Evolutionary conservation across 1,284 basidiomycete species (phyloP).

Genomic region (Pterula multifida): DNA sequence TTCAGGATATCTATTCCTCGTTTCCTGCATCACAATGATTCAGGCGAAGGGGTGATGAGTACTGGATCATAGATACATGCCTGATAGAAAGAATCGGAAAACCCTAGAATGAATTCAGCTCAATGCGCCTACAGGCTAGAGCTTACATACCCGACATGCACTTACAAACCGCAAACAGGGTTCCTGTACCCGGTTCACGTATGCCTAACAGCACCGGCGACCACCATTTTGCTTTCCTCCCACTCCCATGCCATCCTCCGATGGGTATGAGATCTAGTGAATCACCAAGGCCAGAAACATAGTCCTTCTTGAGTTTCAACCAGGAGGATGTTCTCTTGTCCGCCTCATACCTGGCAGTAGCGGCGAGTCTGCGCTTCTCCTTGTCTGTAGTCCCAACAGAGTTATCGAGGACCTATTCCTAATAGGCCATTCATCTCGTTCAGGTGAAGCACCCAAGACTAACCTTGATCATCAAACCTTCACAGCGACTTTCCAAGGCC

Average conservation of each 20-base stretch:
- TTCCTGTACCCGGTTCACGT: slow-evolving; percentile 63
- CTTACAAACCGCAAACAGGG: slow-evolving; percentile 77
- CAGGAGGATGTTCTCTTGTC: slow-evolving; percentile 70
- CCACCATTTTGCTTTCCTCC: slow-evolving; percentile 92
- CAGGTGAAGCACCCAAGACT: slow-evolving; percentile 15
- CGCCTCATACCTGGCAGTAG: slow-evolving; percentile 87
- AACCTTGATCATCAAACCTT: slow-evolving; percentile 93
- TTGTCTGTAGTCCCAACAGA: slow-evolving; percentile 21
- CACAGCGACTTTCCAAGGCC: slow-evolving; percentile 74
- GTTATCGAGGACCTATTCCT: slow-evolving; percentile 50
- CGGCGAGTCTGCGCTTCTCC: slow-evolving; percentile 45
- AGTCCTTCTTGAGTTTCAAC: slow-evolving; percentile 81
- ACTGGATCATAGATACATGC: too few relatives aligned
- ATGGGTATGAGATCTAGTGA: slow-evolving; percentile 61
- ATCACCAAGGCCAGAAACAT: slow-evolving; percentile 53
- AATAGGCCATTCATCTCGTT: too few relatives aligned
- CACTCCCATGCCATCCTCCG: slow-evolving; percentile 86
- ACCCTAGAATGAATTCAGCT: slow-evolving; percentile 37
- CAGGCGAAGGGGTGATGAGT: too few relatives aligned
- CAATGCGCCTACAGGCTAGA: slow-evolving; percentile 4
- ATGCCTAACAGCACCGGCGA: slow-evolving; percentile 79
- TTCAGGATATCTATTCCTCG: slow-evolving; percentile 55
- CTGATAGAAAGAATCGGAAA: slow-evolving; percentile 83
- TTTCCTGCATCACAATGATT: slow-evolving; percentile 20
- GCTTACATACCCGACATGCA: slow-evolving; percentile 57